These are phyloP conservation scores for Hagleromyces aurorensis DNA, from an alignment of 805 yeast species.

Conservation along the genomic window DNA sequence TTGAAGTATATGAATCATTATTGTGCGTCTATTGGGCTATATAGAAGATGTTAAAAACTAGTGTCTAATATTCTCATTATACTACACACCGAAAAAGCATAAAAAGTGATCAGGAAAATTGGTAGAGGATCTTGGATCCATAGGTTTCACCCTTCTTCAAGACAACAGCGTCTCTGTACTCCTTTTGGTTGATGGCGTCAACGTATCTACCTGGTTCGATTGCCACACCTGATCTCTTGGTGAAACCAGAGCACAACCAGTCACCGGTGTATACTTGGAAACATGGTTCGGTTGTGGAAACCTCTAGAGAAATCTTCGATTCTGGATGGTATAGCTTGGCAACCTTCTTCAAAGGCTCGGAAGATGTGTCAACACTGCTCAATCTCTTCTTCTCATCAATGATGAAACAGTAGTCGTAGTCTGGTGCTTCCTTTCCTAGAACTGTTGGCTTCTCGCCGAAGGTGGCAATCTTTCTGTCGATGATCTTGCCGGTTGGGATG, in stretches of 20 bases:
- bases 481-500: conserved; percentile 42
- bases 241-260: conserved; percentile 33
- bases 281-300: conserved; percentile 54
- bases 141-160: conserved; percentile 43
- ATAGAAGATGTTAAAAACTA: too few species aligned
- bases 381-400: conserved; percentile 23
- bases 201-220: conserved; percentile 55
- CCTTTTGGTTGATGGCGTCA: conserved; percentile 41
- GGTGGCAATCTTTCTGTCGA: conserved; percentile 20
- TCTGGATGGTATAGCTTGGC: conserved; percentile 40
- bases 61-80: too few species aligned
- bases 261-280: conserved; percentile 63
- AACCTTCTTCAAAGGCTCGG: conserved; percentile 29
- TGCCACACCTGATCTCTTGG: conserved; percentile 46
- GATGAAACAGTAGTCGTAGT: conserved; percentile 42
- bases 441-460: conserved; percentile 22
- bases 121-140: conserved; percentile 37
- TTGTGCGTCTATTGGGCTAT: too few species aligned
- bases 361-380: conserved; percentile 41
- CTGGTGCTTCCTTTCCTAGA: conserved; percentile 28
- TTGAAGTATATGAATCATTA: too few species aligned
- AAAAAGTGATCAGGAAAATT: conserved; percentile 12
- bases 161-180: conserved; percentile 44
- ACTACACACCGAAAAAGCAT: too few species aligned
- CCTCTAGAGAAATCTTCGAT: conserved; percentile 35